Percentiles rank a stretch among this genome's conserved stretches.
Evolutionary conservation across 352 stramenopile genomes (phyloP).

Genomic region (Globisporangium alternatum): DNA sequence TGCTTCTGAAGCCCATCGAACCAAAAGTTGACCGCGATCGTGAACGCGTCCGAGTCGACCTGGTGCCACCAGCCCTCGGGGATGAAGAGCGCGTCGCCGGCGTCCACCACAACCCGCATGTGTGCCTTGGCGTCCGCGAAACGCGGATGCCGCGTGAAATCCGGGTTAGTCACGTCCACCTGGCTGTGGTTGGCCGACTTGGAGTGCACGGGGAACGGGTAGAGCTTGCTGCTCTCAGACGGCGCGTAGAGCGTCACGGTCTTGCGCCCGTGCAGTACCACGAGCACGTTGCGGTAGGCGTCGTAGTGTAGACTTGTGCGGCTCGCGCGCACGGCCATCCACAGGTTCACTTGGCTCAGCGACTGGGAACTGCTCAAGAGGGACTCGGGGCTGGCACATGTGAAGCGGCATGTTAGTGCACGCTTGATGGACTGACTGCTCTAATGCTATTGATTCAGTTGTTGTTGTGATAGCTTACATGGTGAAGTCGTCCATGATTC

Average conservation of each 20-base stretch:
- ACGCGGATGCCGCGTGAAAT: conserved; percentile 28
- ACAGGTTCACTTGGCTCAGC: conserved; percentile 85
- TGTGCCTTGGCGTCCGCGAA: conserved; percentile 31
- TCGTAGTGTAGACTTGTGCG: conserved; percentile 80
- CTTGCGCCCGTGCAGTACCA: conserved; percentile 71
- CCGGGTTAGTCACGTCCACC: conserved; percentile 43
- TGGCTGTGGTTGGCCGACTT: conserved; percentile 77
- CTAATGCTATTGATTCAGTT: not conserved
- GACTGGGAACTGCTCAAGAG: conserved; percentile 25
- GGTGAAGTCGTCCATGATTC: conserved; percentile 52
- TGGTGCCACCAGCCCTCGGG: conserved; percentile 88
- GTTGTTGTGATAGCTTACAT: conserved; percentile 36
- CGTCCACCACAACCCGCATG: conserved; percentile 28
- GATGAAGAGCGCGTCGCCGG: conserved; percentile 73
- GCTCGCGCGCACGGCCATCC: conserved; percentile 62
- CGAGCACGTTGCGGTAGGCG: conserved; percentile 75
- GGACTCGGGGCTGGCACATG: conserved; percentile 31
- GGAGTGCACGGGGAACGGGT: conserved; percentile 62
- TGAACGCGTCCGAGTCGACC: conserved; percentile 71
- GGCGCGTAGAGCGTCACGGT: conserved; percentile 68
- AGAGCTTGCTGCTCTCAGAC: conserved; percentile 46
- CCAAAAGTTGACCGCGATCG: conserved; percentile 84
- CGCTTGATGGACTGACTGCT: not conserved
- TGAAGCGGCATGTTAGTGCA: not conserved
- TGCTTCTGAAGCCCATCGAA: conserved; percentile 62